Evolutionary conservation across 2,329 filamentous ascomycete genomes (phyloP).

Genomic region (Xylariomycetidae sp.): DNA sequence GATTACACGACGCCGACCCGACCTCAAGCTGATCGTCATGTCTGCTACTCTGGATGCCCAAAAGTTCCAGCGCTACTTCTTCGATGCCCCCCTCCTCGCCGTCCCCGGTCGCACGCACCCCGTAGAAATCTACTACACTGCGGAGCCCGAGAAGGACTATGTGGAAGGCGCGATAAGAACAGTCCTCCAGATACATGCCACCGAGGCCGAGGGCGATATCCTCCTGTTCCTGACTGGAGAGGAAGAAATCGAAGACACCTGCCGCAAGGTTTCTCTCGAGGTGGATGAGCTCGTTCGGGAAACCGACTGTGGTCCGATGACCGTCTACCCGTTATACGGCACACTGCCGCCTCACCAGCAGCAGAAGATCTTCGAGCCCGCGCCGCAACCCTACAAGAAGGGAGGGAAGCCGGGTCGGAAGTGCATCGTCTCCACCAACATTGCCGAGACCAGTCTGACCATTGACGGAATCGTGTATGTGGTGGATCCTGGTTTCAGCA

Average conservation of each 20-base stretch:
- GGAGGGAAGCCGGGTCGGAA: slow-evolving; percentile 88
- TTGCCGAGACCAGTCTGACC: slow-evolving; percentile 93
- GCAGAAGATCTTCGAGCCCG: slow-evolving; percentile 89
- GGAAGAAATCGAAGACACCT: slow-evolving; percentile 96
- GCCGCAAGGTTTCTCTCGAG: slow-evolving; percentile 84
- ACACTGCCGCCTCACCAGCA: slow-evolving; percentile 88
- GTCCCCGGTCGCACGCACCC: slow-evolving; percentile 94
- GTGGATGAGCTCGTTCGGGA: slow-evolving; percentile 88
- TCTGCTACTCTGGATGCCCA: slow-evolving; percentile 95
- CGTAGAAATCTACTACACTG: slow-evolving; percentile 97
- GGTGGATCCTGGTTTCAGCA: slow-evolving; percentile 98
- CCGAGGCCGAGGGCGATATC: slow-evolving; percentile 87
- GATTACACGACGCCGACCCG: slow-evolving; percentile 71
- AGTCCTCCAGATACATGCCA: slow-evolving; percentile 92
- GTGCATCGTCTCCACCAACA: slow-evolving; percentile 91
- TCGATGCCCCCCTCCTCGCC: slow-evolving; percentile 84
- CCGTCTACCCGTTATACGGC: slow-evolving; percentile 90
- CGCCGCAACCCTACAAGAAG: slow-evolving; percentile 64
- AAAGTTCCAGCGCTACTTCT: slow-evolving; percentile 97
- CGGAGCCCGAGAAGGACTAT: slow-evolving; percentile 92
- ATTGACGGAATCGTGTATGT: slow-evolving; percentile 99
- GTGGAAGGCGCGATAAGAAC: slow-evolving; percentile 92
- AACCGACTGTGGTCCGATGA: slow-evolving; percentile 82
- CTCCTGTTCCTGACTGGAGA: slow-evolving; percentile 94
- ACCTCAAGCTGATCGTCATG: slow-evolving; percentile 98